Conservation (phyloP, 2,329 filamentous ascomycete species). For the Trichoderma koningii region DNA sequence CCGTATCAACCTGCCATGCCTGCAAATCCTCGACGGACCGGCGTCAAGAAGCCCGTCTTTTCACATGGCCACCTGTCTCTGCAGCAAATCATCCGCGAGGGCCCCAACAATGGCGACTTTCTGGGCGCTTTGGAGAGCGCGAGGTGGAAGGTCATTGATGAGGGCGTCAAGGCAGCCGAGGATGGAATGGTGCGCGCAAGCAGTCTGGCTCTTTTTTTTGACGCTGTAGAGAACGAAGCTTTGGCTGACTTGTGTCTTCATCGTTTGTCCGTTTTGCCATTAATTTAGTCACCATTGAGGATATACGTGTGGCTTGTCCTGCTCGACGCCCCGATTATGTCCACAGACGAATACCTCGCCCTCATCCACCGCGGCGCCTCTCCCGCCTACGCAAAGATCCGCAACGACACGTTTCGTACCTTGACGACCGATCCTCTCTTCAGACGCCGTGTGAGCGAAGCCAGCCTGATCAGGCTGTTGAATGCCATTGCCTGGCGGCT, state of each 20-base stretch:
- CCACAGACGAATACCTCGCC: slow-evolving; percentile 84
- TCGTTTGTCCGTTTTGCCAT: neutral
- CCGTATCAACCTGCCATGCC: slow-evolving; percentile 42
- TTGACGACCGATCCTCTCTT: slow-evolving; percentile 97
- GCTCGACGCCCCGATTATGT: slow-evolving; percentile 80
- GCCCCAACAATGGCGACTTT: slow-evolving; percentile 71
- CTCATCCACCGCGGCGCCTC: slow-evolving; percentile 92
- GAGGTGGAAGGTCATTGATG: slow-evolving; percentile 71
- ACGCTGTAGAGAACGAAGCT: neutral
- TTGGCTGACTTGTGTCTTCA: neutral
- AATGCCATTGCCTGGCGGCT: slow-evolving; percentile 95
- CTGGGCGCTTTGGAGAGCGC: slow-evolving; percentile 67
- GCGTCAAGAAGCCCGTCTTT: slow-evolving; percentile 48
- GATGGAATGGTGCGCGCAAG: slow-evolving; percentile 73
- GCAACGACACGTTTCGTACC: slow-evolving; percentile 97
- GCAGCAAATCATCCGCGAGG: slow-evolving; percentile 77
- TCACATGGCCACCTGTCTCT: slow-evolving; percentile 63
- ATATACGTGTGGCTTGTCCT: slow-evolving; percentile 97
- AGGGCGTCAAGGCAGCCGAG: slow-evolving; percentile 74
- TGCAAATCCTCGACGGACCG: slow-evolving; percentile 41
- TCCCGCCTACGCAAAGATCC: slow-evolving; percentile 94
- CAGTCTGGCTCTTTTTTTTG: neutral
- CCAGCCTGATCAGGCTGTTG: slow-evolving; percentile 87
- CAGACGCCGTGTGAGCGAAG: slow-evolving; percentile 90
- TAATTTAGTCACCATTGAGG: slow-evolving; percentile 74